Base-by-base conservation (phyloP, 495 filamentous ascomycete species). In the Penicillium ucsense region DNA sequence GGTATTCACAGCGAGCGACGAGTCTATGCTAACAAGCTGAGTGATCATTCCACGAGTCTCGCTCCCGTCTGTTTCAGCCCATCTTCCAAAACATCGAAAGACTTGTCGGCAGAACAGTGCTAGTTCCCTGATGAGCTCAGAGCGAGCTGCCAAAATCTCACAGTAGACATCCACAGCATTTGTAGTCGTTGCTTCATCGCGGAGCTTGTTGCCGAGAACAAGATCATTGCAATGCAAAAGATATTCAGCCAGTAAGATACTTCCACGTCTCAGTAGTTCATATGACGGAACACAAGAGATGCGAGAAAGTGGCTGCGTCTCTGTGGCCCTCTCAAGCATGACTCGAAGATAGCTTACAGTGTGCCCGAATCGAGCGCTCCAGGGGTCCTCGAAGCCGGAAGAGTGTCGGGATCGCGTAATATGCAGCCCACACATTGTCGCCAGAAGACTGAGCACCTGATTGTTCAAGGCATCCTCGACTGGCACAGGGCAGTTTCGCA, bases 381-480 rank as follows among this genome's bases (percentile, higher is more conserved):
- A 46, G 8, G 34, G 27, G 7, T 39, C 47, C 6, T 62, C 48
- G 8, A 31, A 35, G 3, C 46, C 35, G 33, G 45, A 50, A n/a
- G 49, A 9, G 4, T 52, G 47, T 45, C 62, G 61, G 46, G 63
- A 66, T 29, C 68, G 63, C 20, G 65, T 62, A 30, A 72, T 64
- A 39, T 63, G 65, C 62, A 74, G 71, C 6, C 67, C 66, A 45
- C 71, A 72, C 35, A 74, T 54, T 3, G 66, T 66, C 38, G 57
- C 61, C 30, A 70, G 48, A 8, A 74, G 59, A 49, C 71, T 74
- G n/a, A 60, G 58, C 30, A 60, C 49, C 11, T 72, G 64, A 41
- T 74, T 74, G 59, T 55, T 71, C 4, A 72, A 47, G 4, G 71
- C 71, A 50, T 72, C 67, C 48, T 67, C 57, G 29, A 74, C 64